Evolutionary conservation across 139 green algal species (phyloP).

Genomic region (Closterium sp.): DNA sequence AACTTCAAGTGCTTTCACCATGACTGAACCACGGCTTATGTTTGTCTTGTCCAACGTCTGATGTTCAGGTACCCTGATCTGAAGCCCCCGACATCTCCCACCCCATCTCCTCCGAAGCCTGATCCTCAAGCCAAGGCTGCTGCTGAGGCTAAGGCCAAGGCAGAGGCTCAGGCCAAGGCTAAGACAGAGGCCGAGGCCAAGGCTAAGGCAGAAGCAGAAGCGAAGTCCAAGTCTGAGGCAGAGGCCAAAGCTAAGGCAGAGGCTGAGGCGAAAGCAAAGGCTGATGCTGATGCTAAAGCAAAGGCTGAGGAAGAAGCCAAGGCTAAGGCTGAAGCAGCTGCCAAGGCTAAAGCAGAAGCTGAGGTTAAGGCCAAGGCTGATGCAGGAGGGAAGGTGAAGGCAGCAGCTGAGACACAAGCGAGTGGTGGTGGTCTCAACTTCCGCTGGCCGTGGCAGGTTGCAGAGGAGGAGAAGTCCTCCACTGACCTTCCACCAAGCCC

Average conservation of each 20-base stretch:
- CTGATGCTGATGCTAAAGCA: not conserved
- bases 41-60: not conserved
- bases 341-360: not conserved
- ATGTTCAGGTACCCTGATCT: conserved; percentile 44
- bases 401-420: not conserved
- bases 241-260: not conserved
- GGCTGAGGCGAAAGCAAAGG: not conserved
- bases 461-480: conserved; percentile 23
- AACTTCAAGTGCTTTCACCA: no score
- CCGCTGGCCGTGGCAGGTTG: conserved; percentile 26
- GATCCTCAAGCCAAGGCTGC: not conserved
- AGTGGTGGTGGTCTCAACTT: not conserved
- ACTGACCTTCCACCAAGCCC: conserved; percentile 42
- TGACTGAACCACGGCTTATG: no score
- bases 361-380: not conserved
- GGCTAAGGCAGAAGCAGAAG: not conserved
- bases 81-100: conserved; percentile 47
- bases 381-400: no score
- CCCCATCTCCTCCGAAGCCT: conserved; percentile 21
- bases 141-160: no score
- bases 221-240: not conserved
- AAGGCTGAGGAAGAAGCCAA: not conserved
- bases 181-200: not conserved
- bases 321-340: not conserved
- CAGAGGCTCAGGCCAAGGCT: no score